phyloP scores from a whole-genome alignment of 257 asterid species.

The Scutellaria minor region DNA sequence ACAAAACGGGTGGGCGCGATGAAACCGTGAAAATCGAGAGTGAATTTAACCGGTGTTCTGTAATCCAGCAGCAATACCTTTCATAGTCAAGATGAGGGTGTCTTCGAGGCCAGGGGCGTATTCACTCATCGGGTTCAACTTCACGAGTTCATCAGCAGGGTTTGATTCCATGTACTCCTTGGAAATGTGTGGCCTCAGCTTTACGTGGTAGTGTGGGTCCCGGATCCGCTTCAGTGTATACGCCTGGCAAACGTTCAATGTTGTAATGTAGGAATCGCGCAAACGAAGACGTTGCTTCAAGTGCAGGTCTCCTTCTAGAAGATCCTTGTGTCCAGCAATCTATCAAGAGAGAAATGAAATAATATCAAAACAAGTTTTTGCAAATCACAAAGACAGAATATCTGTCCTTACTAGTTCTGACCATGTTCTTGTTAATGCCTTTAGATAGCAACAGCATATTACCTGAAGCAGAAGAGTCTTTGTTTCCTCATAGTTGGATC shows the following conservation, averaged over 20 bases:
- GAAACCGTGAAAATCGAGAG: neutral
- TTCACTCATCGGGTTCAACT: slow-evolving; percentile 62
- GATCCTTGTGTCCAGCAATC: slow-evolving; percentile 72
- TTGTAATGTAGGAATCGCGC: slow-evolving; percentile 63
- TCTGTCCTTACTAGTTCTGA: too few species aligned
- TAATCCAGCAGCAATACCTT: slow-evolving; percentile 74
- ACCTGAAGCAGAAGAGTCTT: slow-evolving; percentile 64
- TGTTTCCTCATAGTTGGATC: slow-evolving; percentile 65
- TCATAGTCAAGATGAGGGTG: slow-evolving; percentile 72
- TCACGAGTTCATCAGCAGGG: slow-evolving; percentile 61
- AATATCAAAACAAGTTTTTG: too few species aligned
- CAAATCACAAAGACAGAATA: too few species aligned
- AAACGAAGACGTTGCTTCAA: slow-evolving; percentile 58
- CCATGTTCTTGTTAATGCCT: too few species aligned
- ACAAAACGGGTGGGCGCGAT: too few species aligned
- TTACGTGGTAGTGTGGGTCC: slow-evolving; percentile 59
- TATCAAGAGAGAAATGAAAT: slow-evolving; percentile 1
- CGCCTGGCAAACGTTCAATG: slow-evolving; percentile 64
- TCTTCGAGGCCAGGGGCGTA: slow-evolving; percentile 76
- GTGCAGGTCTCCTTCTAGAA: slow-evolving; percentile 66
- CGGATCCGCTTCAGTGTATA: slow-evolving; percentile 64
- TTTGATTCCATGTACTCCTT: slow-evolving; percentile 53
- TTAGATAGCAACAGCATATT: too few species aligned
- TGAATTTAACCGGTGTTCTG: slow-evolving; percentile 56
- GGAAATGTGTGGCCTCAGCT: slow-evolving; percentile 60